A percentile compares a stretch with the other conserved stretches of the same genome.
These are phyloP conservation scores for Scedosporium dehoogii DNA, from an alignment of 2,329 filamentous ascomycete genomes.

Conservation along the genomic window DNA sequence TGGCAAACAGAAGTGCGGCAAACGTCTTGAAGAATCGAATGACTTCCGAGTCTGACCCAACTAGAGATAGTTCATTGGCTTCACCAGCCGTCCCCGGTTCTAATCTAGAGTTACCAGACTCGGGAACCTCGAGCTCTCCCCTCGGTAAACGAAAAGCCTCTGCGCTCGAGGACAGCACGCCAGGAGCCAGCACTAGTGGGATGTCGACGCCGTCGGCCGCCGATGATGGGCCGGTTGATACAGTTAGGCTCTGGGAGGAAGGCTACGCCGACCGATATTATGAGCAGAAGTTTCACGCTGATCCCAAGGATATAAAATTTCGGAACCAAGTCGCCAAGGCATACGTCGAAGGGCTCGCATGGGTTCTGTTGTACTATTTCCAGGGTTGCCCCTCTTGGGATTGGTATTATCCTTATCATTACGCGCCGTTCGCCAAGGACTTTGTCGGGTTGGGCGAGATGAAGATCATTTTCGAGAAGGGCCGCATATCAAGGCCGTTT, in stretches of 20 bases:
- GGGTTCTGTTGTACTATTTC: conserved; percentile 96
- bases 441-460: conserved; percentile 77
- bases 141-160: conserved; percentile 72
- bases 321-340: conserved; percentile 77
- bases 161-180: conserved; percentile 52
- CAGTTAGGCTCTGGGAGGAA: conserved; percentile 85
- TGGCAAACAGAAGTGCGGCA: conserved; percentile 89
- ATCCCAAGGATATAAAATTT: conserved; percentile 72
- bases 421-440: conserved; percentile 93
- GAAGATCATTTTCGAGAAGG: conserved; percentile 73
- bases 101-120: neutral
- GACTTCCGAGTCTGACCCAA: neutral
- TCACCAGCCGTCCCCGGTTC: neutral
- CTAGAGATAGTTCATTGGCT: neutral
- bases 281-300: conserved; percentile 86
- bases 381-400: conserved; percentile 98
- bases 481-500: conserved; percentile 78
- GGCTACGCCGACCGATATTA: conserved; percentile 96
- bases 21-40: conserved; percentile 77
- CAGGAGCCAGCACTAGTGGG: conserved; percentile 29
- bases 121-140: conserved; percentile 15
- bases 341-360: conserved; percentile 92
- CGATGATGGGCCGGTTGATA: conserved; percentile 59
- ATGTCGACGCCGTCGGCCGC: conserved; percentile 36
- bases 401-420: conserved; percentile 98